phyloP scores from a whole-genome alignment of 1,284 basidiomycete genomes.

The Ceratobasidium sp. region DNA sequence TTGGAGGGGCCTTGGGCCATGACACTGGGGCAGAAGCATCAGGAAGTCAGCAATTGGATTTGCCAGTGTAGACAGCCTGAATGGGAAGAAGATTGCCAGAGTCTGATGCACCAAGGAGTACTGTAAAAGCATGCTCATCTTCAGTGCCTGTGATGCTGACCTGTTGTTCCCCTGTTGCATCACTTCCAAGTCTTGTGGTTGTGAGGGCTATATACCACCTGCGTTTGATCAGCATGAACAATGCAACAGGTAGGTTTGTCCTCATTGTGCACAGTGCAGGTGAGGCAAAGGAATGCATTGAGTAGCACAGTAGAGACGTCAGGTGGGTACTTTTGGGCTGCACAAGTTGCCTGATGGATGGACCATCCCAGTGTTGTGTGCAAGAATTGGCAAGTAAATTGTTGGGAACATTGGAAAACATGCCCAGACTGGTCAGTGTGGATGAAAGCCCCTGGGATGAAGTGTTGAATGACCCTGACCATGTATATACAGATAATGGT shows the following conservation, averaged over 20 bases:
- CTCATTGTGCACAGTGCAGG: not conserved
- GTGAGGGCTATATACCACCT: conserved; percentile 1
- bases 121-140: not conserved
- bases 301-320: conserved; percentile 3
- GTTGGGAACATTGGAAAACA: conserved; percentile 7
- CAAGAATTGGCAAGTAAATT: not conserved
- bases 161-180: not conserved
- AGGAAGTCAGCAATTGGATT: no score
- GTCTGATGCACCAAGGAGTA: not conserved
- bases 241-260: not conserved
- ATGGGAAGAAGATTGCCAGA: not conserved
- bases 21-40: no score
- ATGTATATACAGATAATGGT: not conserved
- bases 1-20: no score
- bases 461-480: conserved; percentile 5
- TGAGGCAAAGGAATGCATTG: conserved; percentile 2
- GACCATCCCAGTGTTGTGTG: conserved; percentile 5
- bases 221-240: conserved; percentile 10
- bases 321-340: conserved; percentile 15
- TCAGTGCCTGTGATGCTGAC: not conserved
- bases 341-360: conserved; percentile 12
- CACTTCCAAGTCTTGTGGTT: conserved; percentile 8
- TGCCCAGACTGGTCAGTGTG: not conserved
- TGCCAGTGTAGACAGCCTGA: conserved; percentile 2
- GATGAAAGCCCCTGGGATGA: not conserved